Evolutionary conservation across 257 asterid genomes (phyloP).

Genomic region (Avicennia marina): DNA sequence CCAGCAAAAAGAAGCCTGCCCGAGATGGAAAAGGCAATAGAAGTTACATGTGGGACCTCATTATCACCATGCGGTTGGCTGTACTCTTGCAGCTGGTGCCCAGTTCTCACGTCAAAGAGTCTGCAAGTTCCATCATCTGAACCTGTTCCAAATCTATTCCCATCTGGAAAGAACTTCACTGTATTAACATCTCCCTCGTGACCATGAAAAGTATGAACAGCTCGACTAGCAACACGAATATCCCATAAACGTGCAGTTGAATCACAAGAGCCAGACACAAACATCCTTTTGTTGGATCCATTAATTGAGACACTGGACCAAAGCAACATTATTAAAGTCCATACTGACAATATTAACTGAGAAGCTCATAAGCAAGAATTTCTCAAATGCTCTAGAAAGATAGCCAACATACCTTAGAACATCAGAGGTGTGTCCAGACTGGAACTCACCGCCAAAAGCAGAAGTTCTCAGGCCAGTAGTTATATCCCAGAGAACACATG

Average conservation of each 20-base stretch:
- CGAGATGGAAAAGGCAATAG: constrained; percentile 88
- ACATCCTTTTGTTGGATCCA: constrained; percentile 74
- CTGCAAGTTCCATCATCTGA: constrained; percentile 94
- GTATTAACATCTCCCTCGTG: constrained; percentile 91
- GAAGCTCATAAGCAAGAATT: neutral
- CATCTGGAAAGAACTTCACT: constrained; percentile 89
- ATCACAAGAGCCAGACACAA: constrained; percentile 97
- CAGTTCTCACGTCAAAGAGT: constrained; percentile 90
- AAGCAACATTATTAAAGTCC: constrained; percentile 13
- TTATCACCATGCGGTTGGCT: constrained; percentile 61
- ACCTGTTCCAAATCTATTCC: constrained; percentile 91
- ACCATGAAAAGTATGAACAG: constrained; percentile 86
- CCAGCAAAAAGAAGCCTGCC: constrained; percentile 96
- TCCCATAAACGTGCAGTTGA: constrained; percentile 95
- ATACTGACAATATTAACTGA: neutral
- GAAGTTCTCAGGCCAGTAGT: constrained; percentile 91
- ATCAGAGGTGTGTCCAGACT: constrained; percentile 92
- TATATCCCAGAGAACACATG: constrained; percentile 96
- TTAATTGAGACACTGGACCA: constrained; percentile 76
- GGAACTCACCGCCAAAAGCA: constrained; percentile 96
- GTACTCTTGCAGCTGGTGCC: constrained; percentile 96
- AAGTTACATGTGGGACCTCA: constrained; percentile 66
- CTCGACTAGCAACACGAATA: constrained; percentile 97
- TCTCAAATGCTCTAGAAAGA: constrained; percentile 5
- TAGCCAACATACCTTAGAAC: constrained; percentile 55